Base-by-base conservation (phyloP, 1,284 basidiomycete species). In the Cryptococcus jaspeensis region DNA sequence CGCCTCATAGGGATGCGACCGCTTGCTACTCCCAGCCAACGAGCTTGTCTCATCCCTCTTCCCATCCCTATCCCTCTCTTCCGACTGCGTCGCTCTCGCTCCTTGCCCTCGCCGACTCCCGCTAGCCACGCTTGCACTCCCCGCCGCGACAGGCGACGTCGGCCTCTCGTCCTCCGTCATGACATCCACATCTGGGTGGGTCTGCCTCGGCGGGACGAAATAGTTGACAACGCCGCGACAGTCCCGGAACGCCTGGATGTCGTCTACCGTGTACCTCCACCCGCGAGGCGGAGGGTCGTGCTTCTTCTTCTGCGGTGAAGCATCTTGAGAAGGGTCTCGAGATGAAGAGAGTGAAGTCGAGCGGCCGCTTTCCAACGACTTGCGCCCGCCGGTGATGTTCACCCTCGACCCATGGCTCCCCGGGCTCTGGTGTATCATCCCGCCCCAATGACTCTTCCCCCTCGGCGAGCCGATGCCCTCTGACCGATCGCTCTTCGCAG, bases 251-350 rank as follows among this genome's bases (percentile, higher is more conserved):
- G 57, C 60, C 8, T 50, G 51, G 3, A 74, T 63, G 51, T 74
- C 74, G n/a, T 70, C 64, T 6, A 74, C 55, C 1, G 66, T 61
- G 57, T 70, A 74, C 7, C 59, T 50, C 74, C 74, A 76, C 1
- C 61, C 61, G 16, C 58, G 56, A 6, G 56, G 11, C 2, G 53
- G 47, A 1, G 43, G 28, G 20, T 28, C 25, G 35, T 8, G 41
- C 2, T 40, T 42, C 9, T 44, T 46, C 35, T 52, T 44, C 32
- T 50, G 38, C 12, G 45, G 22, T 41, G 49, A 47, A 12, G 22
- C n/a, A 16, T 56, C 55, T 20, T 47, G 37, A 7, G 38, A 43
- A 25, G 5, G 28, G 28, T 22, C 11, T 15, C 28, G 53, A 20
- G 28, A 35, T 11, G 56, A 58, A 3, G 40, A 39, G 9, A 51